phyloP scores from a whole-genome alignment of 2,329 filamentous ascomycete genomes.

The Colletotrichum salicis region DNA sequence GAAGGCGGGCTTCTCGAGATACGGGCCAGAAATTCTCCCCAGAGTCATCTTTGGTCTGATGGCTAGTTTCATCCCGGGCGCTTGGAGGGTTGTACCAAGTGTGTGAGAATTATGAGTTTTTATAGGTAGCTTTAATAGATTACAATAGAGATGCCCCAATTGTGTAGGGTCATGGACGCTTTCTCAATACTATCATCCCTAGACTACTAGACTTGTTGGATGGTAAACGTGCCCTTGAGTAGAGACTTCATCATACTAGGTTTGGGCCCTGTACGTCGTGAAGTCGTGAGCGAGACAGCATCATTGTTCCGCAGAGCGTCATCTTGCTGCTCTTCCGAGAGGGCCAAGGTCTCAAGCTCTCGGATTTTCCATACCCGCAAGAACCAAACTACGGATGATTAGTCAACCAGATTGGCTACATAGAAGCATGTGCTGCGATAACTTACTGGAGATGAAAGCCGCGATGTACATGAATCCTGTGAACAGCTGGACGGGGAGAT shows the following conservation, averaged over 20 bases:
- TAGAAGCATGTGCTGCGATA: rapidly evolving
- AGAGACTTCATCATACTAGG: not conserved
- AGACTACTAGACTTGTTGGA: conserved; percentile 26
- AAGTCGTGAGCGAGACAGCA: conserved; percentile 15
- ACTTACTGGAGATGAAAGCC: conserved; percentile 58
- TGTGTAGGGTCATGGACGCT: rapidly evolving
- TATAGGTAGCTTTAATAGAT: not conserved
- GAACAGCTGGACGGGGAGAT: conserved; percentile 67
- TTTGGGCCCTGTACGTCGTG: conserved; percentile 7
- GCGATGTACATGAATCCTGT: conserved; percentile 69
- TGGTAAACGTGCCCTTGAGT: conserved; percentile 5
- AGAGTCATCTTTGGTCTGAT: conserved; percentile 15
- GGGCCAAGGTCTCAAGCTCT: conserved; percentile 22
- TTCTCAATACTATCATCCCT: rapidly evolving
- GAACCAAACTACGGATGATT: conserved; percentile 26
- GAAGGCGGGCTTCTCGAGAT: conserved; percentile 5
- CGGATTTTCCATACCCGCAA: conserved; percentile 36
- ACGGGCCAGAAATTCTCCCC: not conserved
- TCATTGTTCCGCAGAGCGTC: conserved; percentile 13
- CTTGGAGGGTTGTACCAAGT: conserved; percentile 10
- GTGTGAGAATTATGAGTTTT: not conserved
- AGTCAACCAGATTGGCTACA: not conserved
- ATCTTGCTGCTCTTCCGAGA: conserved; percentile 9
- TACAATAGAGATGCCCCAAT: not conserved
- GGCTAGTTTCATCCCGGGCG: conserved; percentile 22